These are phyloP conservation scores for Diaporthe nobilis DNA, from an alignment of 2,329 filamentous ascomycete genomes.

Conservation along the genomic window DNA sequence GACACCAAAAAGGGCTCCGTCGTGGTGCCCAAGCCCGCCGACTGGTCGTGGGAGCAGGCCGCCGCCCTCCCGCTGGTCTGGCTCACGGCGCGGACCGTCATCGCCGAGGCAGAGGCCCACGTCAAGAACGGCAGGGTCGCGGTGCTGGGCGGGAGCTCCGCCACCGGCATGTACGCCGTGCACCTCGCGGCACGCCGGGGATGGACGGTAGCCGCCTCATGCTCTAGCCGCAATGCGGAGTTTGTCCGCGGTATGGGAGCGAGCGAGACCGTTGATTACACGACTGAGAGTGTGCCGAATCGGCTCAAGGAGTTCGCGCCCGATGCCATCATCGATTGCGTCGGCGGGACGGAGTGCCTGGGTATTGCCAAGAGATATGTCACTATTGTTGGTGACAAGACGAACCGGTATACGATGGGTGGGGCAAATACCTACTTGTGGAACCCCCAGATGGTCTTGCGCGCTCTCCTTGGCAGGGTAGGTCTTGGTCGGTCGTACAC, in stretches of 20 bases:
- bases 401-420: conserved; percentile 35
- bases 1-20: conserved; percentile 33
- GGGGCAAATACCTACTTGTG: conserved; percentile 31
- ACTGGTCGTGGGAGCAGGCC: conserved; percentile 42
- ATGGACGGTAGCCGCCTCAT: conserved; percentile 43
- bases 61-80: conserved; percentile 43
- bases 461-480: conserved; percentile 24
- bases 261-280: conserved; percentile 44
- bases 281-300: conserved; percentile 26
- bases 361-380: conserved; percentile 43
- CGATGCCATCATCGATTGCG: conserved; percentile 42
- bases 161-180: conserved; percentile 43
- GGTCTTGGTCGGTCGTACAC: conserved; percentile 31
- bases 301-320: conserved; percentile 30
- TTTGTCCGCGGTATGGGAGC: conserved; percentile 43
- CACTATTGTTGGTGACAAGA: conserved; percentile 45
- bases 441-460: conserved; percentile 37
- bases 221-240: conserved; percentile 43
- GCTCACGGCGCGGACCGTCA: conserved; percentile 42
- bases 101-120: conserved; percentile 38
- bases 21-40: conserved; percentile 41
- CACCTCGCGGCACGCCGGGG: conserved; percentile 43
- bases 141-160: conserved; percentile 44
- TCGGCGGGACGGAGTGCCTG: conserved; percentile 42
- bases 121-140: conserved; percentile 38